Evolutionary conservation across 176 grass and related monocot genomes (phyloP).

Genomic region (Pharus latifolius): DNA sequence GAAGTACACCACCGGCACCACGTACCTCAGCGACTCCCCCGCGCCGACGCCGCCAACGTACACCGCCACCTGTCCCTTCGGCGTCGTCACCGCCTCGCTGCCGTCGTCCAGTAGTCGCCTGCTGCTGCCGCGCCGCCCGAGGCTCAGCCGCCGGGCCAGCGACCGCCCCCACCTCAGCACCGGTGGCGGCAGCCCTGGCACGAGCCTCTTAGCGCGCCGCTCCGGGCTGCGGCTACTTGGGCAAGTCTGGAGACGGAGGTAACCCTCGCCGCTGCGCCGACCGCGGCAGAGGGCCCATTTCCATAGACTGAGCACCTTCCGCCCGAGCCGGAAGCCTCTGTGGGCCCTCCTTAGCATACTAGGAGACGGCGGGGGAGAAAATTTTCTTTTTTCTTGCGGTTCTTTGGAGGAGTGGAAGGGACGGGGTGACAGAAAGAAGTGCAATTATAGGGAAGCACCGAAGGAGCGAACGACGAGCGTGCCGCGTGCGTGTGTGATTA

Average conservation of each 20-base stretch:
- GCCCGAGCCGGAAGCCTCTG: conserved; percentile 67
- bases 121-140: not conserved
- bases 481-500: not conserved
- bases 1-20: conserved; percentile 90
- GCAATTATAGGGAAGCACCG: not conserved
- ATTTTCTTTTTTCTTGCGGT: not conserved
- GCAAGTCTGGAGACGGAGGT: conserved; percentile 2
- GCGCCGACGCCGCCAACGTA: conserved; percentile 49
- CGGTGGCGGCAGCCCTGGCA: not conserved
- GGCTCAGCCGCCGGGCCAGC: conserved; percentile 28
- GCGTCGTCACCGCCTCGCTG: conserved; percentile 13
- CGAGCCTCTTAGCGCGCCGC: conserved; percentile 10
- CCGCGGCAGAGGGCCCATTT: conserved; percentile 25
- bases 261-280: not conserved
- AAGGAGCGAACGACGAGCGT: too few species aligned
- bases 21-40: conserved; percentile 40
- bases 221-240: not conserved
- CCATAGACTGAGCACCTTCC: conserved; percentile 49
- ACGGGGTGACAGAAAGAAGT: not conserved
- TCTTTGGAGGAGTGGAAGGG: not conserved
- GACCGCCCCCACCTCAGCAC: conserved; percentile 47
- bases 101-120: not conserved
- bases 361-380: not conserved
- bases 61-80: conserved; percentile 90
- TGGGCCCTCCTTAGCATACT: conserved; percentile 30